Evolutionary conservation across 169 alveolate genomes (phyloP).

Genomic region (Eimeria brunetti): DNA sequence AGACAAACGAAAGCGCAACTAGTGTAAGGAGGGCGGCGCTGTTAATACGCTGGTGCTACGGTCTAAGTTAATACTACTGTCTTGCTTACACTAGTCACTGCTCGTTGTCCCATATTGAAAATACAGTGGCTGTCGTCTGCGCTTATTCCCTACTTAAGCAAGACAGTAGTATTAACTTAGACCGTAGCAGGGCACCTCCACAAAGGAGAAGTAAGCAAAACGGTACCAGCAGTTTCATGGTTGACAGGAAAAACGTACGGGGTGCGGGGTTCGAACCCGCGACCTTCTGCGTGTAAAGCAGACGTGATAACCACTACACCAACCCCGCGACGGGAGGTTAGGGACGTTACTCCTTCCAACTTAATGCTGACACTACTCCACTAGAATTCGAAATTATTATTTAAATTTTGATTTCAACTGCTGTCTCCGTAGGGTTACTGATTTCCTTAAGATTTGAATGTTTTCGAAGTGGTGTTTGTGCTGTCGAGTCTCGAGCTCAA

Average conservation of each 20-base stretch:
- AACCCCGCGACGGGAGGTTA: slow-evolving; percentile 22
- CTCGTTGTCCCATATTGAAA: no score
- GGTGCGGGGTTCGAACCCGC: slow-evolving; percentile 91
- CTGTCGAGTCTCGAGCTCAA: not conserved
- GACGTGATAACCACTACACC: slow-evolving; percentile 88
- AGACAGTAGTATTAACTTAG: not conserved
- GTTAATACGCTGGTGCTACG: no score
- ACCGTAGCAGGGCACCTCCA: no score
- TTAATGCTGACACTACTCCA: not conserved
- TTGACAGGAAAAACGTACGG: slow-evolving; percentile 13
- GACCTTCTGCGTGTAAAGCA: slow-evolving; percentile 91
- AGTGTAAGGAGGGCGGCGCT: no score
- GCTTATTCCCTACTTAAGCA: no score
- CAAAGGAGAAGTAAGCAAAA: not conserved
- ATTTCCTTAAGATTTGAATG: not conserved
- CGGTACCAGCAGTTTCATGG: no score
- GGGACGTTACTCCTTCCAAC: not conserved
- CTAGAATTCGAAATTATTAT: not conserved
- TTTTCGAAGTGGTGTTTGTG: not conserved
- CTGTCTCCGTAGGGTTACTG: not conserved
- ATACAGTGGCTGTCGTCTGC: no score
- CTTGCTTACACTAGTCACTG: no score
- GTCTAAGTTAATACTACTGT: no score
- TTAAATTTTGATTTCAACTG: not conserved
- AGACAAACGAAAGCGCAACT: no score